Percentiles rank a stretch among this genome's conserved stretches.
Evolutionary conservation across 1,284 basidiomycete species (phyloP).

Genomic region (Ustilago sp.): DNA sequence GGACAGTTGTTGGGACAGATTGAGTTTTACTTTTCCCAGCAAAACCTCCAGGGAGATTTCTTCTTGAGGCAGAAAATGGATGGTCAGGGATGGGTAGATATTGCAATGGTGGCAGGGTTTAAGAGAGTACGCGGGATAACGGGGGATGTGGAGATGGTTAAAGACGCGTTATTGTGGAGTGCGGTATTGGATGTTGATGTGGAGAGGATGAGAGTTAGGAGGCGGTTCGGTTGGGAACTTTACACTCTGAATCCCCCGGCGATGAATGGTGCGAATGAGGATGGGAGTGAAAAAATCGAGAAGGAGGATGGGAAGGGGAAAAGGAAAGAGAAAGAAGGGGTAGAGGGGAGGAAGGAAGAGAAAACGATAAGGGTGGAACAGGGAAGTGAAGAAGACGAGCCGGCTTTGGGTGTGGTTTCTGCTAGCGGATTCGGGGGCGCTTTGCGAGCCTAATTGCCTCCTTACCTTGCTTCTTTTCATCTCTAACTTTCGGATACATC

Average conservation of each 20-base stretch:
- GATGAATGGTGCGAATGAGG: background rate
- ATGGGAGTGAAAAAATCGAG: background rate
- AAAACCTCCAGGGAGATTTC: slow-evolving; percentile 62
- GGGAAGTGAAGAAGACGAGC: slow-evolving; percentile 19
- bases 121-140: slow-evolving; percentile 54
- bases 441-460: slow-evolving; percentile 3
- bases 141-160: slow-evolving; percentile 32
- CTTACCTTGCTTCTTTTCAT: background rate
- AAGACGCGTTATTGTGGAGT: slow-evolving; percentile 49
- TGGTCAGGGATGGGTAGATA: slow-evolving; percentile 56
- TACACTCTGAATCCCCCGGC: slow-evolving; percentile 26
- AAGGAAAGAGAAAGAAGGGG: background rate
- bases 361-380: background rate
- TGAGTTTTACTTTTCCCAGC: slow-evolving; percentile 67
- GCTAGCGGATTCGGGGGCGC: slow-evolving; percentile 35
- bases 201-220: slow-evolving; percentile 40
- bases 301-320: background rate
- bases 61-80: slow-evolving; percentile 65
- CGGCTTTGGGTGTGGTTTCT: slow-evolving; percentile 32
- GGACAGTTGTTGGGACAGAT: slow-evolving; percentile 59
- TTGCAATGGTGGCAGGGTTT: slow-evolving; percentile 55
- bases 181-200: slow-evolving; percentile 52
- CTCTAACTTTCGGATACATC: background rate
- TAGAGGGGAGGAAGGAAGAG: background rate
- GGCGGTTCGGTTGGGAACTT: slow-evolving; percentile 51